phyloP scores from a whole-genome alignment of 306 rosid genomes.

The Lathyrus oleraceus region DNA sequence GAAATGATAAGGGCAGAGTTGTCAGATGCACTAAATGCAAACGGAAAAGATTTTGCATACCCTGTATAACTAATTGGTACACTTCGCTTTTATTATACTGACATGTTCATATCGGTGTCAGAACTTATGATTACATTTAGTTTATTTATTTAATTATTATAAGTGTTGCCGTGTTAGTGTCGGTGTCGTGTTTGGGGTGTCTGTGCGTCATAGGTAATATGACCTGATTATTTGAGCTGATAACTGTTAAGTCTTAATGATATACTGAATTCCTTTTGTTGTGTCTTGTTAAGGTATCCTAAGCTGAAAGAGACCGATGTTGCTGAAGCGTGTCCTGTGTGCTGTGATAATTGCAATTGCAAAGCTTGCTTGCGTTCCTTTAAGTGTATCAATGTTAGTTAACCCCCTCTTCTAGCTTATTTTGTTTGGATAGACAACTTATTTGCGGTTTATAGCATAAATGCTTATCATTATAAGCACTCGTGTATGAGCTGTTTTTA shows the following conservation, averaged over 20 bases:
- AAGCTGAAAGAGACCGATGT: slow-evolving; percentile 45
- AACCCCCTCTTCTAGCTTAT: neutral
- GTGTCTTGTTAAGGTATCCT: slow-evolving; percentile 71
- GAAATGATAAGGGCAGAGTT: slow-evolving; percentile 76
- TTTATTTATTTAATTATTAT: too few species aligned
- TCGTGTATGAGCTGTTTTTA: too few species aligned
- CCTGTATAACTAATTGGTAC: slow-evolving; percentile 61
- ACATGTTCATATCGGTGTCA: too few species aligned
- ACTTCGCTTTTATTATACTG: slow-evolving; percentile 1
- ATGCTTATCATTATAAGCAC: too few species aligned
- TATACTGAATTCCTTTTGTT: neutral
- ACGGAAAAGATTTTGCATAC: slow-evolving; percentile 62
- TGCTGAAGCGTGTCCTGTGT: slow-evolving; percentile 67
- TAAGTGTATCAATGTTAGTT: slow-evolving; percentile 45
- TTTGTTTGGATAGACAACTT: too few species aligned
- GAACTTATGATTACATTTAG: too few species aligned
- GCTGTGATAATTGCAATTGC: slow-evolving; percentile 83
- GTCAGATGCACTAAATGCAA: slow-evolving; percentile 54
- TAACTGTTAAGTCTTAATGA: neutral
- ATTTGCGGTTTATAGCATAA: too few species aligned
- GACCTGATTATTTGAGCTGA: too few species aligned
- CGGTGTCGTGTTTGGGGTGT: too few species aligned
- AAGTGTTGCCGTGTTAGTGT: too few species aligned
- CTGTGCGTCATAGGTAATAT: neutral
- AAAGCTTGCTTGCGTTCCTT: slow-evolving; percentile 66